Percentiles rank a stretch among this genome's conserved stretches.
Conservation (phyloP, 1,284 basidiomycete genomes). For the Porphyrellus sp. region DNA sequence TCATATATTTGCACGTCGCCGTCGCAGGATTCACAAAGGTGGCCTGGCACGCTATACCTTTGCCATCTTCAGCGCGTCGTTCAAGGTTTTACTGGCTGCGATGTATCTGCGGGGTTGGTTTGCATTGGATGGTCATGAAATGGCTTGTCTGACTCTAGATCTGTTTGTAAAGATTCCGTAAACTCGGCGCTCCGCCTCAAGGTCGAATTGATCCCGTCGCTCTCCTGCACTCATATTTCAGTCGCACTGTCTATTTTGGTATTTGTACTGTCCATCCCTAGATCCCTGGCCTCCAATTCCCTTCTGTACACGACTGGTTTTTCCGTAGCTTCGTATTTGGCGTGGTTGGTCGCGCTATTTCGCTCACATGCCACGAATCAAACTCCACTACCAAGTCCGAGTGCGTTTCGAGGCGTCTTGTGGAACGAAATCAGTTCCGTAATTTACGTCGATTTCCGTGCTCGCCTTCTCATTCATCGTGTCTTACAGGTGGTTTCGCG, state of each 20-base stretch:
- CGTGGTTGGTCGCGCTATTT: conserved; percentile 53
- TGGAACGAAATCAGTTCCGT: conserved; percentile 65
- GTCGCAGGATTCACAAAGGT: conserved; percentile 46
- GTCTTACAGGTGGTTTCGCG: conserved; percentile 41
- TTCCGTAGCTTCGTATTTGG: conserved; percentile 54
- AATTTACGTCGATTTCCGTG: not conserved
- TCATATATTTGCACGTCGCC: conserved; percentile 56
- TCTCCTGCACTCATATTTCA: conserved; percentile 36
- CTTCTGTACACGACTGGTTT: conserved; percentile 55
- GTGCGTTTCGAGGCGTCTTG: conserved; percentile 45
- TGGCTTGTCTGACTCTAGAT: conserved; percentile 6
- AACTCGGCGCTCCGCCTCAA: conserved; percentile 46
- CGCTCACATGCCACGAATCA: conserved; percentile 49
- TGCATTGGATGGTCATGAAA: not conserved
- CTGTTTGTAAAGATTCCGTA: conserved; percentile 45
- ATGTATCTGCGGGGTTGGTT: conserved; percentile 64
- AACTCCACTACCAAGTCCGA: conserved; percentile 35
- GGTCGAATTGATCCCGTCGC: conserved; percentile 29
- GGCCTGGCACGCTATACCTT: conserved; percentile 41
- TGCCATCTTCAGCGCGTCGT: conserved; percentile 41
- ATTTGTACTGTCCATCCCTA: conserved; percentile 50
- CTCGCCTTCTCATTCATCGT: conserved; percentile 6
- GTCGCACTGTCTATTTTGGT: conserved; percentile 43
- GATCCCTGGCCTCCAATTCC: conserved; percentile 50
- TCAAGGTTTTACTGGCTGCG: conserved; percentile 51